Conservation (phyloP, 257 asterid species). For the Euphrasia confusa region DNA sequence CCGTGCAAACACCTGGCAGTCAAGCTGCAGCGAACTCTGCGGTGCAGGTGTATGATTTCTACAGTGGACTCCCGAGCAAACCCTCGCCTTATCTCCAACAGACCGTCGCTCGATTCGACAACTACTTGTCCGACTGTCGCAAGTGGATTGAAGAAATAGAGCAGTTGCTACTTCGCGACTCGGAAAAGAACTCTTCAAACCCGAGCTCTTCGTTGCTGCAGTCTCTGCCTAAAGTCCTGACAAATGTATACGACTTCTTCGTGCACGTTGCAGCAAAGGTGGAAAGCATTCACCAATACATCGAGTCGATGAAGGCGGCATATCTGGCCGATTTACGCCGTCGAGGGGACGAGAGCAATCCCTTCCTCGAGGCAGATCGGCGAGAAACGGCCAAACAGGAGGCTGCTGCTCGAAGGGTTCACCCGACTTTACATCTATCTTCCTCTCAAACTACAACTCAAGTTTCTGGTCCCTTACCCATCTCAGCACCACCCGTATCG, state of each 20-base stretch:
- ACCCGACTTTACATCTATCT: slow-evolving; percentile 86
- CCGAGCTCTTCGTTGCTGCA: slow-evolving; percentile 66
- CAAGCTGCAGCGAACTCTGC: slow-evolving; percentile 56
- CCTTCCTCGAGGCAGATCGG: slow-evolving; percentile 94
- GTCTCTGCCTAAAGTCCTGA: slow-evolving; percentile 89
- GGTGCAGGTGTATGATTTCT: slow-evolving; percentile 59
- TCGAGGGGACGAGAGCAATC: slow-evolving; percentile 71
- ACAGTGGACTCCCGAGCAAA: slow-evolving; percentile 84
- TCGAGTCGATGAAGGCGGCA: slow-evolving; percentile 93
- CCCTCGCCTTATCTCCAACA: slow-evolving; percentile 90
- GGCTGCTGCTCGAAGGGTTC: slow-evolving; percentile 95
- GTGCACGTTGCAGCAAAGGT: slow-evolving; percentile 98
- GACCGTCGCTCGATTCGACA: slow-evolving; percentile 90
- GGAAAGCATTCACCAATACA: slow-evolving; percentile 88
- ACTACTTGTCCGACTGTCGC: slow-evolving; percentile 67
- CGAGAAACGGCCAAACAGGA: slow-evolving; percentile 93
- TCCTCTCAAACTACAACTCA: slow-evolving; percentile 55
- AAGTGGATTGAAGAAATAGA: slow-evolving; percentile 96
- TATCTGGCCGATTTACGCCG: slow-evolving; percentile 87
- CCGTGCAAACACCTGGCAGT: slow-evolving; percentile 44
- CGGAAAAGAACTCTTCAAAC: slow-evolving; percentile 51
- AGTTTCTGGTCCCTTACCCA: slow-evolving; percentile 40
- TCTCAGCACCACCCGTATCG: slow-evolving; percentile 54
- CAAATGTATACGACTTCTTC: slow-evolving; percentile 86
- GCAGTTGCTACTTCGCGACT: slow-evolving; percentile 64